phyloP scores from a whole-genome alignment of 805 yeast genomes.

The Monosporozyma servazzii region DNA sequence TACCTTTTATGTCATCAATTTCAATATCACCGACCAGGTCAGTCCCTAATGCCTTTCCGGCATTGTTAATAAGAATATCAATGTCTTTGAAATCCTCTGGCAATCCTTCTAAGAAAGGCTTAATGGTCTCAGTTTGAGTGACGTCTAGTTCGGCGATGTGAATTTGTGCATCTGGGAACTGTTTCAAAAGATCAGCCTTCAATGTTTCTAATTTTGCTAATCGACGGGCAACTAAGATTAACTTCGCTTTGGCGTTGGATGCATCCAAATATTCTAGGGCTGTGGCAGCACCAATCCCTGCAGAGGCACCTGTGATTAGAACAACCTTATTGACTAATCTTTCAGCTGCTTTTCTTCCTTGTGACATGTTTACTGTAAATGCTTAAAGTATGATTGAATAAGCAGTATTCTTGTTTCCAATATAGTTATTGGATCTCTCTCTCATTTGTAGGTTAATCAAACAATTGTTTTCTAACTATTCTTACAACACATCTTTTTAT shows the following conservation, averaged over 20 bases:
- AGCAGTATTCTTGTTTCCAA: not conserved
- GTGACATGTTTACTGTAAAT: conserved; percentile 39
- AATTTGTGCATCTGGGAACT: conserved; percentile 42
- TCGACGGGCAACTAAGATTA: conserved; percentile 75
- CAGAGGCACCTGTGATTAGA: conserved; percentile 91
- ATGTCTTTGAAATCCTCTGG: conserved; percentile 55
- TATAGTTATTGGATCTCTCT: not conserved
- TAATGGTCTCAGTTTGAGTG: conserved; percentile 41
- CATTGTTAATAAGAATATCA: conserved; percentile 63
- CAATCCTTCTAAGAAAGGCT: conserved; percentile 41
- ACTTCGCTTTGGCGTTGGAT: conserved; percentile 58
- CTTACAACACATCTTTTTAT: not conserved
- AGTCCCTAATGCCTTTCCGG: conserved; percentile 73
- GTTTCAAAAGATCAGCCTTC: conserved; percentile 36
- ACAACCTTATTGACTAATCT: conserved; percentile 72
- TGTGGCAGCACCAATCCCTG: conserved; percentile 91
- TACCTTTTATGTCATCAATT: conserved; percentile 54
- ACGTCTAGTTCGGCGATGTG: conserved; percentile 48
- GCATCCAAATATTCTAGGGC: conserved; percentile 79
- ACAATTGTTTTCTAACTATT: not conserved
- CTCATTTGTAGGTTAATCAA: not conserved
- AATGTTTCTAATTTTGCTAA: conserved; percentile 46
- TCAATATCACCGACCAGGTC: conserved; percentile 65
- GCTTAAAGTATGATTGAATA: not conserved
- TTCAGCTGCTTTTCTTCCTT: conserved; percentile 66